Evolutionary conservation across 768 basidiomycete genomes (phyloP).

Genomic region (Candolleomyces efflorescens): DNA sequence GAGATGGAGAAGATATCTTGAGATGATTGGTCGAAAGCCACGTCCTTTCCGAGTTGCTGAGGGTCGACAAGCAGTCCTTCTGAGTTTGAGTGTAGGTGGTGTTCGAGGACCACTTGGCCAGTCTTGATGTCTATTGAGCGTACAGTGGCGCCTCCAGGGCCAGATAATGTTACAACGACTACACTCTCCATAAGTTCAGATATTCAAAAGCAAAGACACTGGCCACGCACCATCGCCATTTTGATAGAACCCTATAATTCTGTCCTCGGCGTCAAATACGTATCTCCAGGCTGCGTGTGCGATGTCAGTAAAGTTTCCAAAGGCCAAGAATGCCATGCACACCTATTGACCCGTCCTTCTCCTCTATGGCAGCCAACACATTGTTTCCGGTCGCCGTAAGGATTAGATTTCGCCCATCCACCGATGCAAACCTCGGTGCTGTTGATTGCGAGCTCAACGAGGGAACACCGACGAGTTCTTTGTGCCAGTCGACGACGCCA

Average conservation of each 20-base stretch:
- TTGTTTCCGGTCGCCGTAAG: constrained; percentile 69
- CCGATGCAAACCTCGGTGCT: constrained; percentile 56
- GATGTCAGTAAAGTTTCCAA: constrained; percentile 7
- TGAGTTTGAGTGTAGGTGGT: constrained; percentile 45
- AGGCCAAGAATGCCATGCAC: constrained; percentile 17
- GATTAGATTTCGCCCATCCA: constrained; percentile 42
- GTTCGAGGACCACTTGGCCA: constrained; percentile 67
- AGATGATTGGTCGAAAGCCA: constrained; percentile 34
- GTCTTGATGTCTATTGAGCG: constrained; percentile 62
- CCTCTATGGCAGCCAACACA: constrained; percentile 71
- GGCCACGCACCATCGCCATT: constrained; percentile 49
- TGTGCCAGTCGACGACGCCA: constrained; percentile 88
- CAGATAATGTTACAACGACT: constrained; percentile 76
- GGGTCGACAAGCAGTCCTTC: constrained; percentile 47
- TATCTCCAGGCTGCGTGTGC: constrained; percentile 69
- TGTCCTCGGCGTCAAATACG: constrained; percentile 66
- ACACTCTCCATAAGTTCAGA: constrained; percentile 3
- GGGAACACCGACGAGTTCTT: constrained; percentile 69
- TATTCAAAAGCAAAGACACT: background rate
- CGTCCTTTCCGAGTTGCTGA: constrained; percentile 48
- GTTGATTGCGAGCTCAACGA: constrained; percentile 43
- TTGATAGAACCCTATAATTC: constrained; percentile 59
- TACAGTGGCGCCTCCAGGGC: constrained; percentile 63
- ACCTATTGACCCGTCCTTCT: constrained; percentile 71
- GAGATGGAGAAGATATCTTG: constrained; percentile 48